These are phyloP conservation scores for Clarireedia monteithiana DNA, from an alignment of 2,329 filamentous ascomycete species.

Conservation along the genomic window DNA sequence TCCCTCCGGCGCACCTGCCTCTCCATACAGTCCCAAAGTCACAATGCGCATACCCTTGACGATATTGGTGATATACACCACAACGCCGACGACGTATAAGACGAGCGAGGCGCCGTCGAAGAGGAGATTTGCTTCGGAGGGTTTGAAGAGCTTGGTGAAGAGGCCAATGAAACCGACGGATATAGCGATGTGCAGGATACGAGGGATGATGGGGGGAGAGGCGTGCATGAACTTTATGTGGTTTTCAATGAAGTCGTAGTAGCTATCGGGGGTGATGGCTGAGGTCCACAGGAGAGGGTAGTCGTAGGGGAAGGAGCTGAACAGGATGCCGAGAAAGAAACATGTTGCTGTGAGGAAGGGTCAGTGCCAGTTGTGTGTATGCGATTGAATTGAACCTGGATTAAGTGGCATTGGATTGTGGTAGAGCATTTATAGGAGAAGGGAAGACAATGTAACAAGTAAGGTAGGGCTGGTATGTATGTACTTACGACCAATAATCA, in stretches of 20 bases:
- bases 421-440: slow-evolving; percentile 9
- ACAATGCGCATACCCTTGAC: slow-evolving; percentile 88
- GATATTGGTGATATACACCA: slow-evolving; percentile 93
- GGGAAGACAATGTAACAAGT: not conserved
- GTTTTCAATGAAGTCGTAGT: slow-evolving; percentile 78
- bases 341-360: slow-evolving; percentile 56
- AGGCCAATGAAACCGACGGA: slow-evolving; percentile 81
- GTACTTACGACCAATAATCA: slow-evolving; percentile 84
- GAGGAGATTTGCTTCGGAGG: slow-evolving; percentile 88
- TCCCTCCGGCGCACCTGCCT: slow-evolving; percentile 37
- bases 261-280: slow-evolving; percentile 53
- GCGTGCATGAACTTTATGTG: slow-evolving; percentile 89
- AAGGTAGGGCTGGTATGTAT: not conserved
- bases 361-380: not conserved
- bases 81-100: slow-evolving; percentile 75
- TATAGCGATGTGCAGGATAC: slow-evolving; percentile 90
- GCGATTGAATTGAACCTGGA: not conserved
- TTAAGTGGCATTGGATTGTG: not conserved
- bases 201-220: slow-evolving; percentile 83
- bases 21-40: slow-evolving; percentile 51
- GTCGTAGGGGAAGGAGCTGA: slow-evolving; percentile 63
- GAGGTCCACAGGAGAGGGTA: slow-evolving; percentile 78
- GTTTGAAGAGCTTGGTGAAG: slow-evolving; percentile 89
- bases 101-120: slow-evolving; percentile 74
- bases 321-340: slow-evolving; percentile 98